Evolutionary conservation across 192 early-diverging fungal genomes (phyloP), one percentile per base, ranked within the genome.

Genomic region (Gamsiella multidivaricata): DNA sequence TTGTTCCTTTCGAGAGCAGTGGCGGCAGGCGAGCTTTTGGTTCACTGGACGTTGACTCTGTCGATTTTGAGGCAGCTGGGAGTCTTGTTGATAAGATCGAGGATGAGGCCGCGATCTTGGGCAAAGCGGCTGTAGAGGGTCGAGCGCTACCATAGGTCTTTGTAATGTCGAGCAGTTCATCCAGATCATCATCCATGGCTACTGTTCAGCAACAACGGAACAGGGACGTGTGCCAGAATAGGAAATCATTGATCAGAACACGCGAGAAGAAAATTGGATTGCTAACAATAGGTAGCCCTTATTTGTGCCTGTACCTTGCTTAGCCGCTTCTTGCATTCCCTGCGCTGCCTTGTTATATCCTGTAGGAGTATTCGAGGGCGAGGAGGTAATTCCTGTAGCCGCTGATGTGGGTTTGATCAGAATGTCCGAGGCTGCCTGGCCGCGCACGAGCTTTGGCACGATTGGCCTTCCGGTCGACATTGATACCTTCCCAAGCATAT

Each of bases 381-480:
- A 51, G 12, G 18, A 3, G 2, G 12, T 12, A 17, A 6, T 25
- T 18, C 23, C 45, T 41, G 54, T 3, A 1, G 32, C 4, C 5
- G 29, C 7, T 9, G 60, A 36, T 22, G 65, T 36, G 22, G 74
- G 31, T 22, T 69, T 78, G 28, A 78, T 78, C 18, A 78, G 41
- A 32, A 69, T 78, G 28, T 78, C 74, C 0, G 59, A 39, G 6
- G 74, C 61, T 5, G 66, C 66, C 22, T 78, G 65, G 15, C 74
- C 74, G 18, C 74, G 74, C 0, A 78, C 61, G 7, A 78, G 28
- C 23, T 78, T 78, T 25, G 74, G 74, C 1, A 78, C 55, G 28
- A 78, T 78, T 8, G 74, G 74, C 23, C 69, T 78, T 36, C 74
- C 74, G 43, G 58, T 78, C 2, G 74, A 55, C 12, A 78, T 26